These are phyloP conservation scores for Penicillium sp. DNA, from an alignment of 2,329 filamentous ascomycete genomes.

Conservation along the genomic window DNA sequence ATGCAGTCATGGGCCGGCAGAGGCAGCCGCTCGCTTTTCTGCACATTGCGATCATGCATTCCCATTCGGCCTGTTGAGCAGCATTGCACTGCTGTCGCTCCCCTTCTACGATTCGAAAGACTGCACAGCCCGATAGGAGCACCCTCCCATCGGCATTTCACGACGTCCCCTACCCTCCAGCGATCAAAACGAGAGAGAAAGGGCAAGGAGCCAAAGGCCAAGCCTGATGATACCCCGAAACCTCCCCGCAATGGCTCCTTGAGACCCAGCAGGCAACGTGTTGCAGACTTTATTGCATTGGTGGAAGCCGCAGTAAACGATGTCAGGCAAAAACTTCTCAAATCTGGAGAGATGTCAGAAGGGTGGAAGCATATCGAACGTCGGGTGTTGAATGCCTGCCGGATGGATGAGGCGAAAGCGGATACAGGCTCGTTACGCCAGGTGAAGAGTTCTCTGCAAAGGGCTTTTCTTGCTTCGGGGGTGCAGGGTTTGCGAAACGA, in stretches of 20 bases:
- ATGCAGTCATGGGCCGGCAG: slow-evolving; percentile 43
- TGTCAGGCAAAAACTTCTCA: slow-evolving; percentile 19
- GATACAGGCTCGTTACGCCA: slow-evolving; percentile 23
- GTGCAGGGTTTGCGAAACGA: slow-evolving; percentile 54
- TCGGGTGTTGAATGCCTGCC: slow-evolving; percentile 31
- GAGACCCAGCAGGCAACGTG: slow-evolving; percentile 11
- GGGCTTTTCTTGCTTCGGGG: slow-evolving; percentile 58
- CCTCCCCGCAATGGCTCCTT: background rate
- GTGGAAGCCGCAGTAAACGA: slow-evolving; percentile 29
- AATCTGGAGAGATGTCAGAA: slow-evolving; percentile 15
- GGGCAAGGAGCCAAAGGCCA: slow-evolving; percentile 7
- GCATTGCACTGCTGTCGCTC: slow-evolving; percentile 21
- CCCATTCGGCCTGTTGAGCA: slow-evolving; percentile 26
- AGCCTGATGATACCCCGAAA: background rate
- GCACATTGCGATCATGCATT: slow-evolving; percentile 33
- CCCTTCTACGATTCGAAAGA: background rate
- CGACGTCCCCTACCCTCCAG: slow-evolving; percentile 29
- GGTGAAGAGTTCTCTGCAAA: slow-evolving; percentile 47
- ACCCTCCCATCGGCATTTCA: slow-evolving; percentile 26
- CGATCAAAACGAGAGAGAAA: slow-evolving; percentile 19
- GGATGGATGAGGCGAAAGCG: slow-evolving; percentile 21
- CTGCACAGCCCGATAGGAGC: background rate
- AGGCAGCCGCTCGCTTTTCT: slow-evolving; percentile 43
- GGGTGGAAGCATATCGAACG: slow-evolving; percentile 34
- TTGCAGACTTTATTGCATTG: slow-evolving; percentile 28